phyloP scores from a whole-genome alignment of 179 eudicot species.

The Silene vulgaris region DNA sequence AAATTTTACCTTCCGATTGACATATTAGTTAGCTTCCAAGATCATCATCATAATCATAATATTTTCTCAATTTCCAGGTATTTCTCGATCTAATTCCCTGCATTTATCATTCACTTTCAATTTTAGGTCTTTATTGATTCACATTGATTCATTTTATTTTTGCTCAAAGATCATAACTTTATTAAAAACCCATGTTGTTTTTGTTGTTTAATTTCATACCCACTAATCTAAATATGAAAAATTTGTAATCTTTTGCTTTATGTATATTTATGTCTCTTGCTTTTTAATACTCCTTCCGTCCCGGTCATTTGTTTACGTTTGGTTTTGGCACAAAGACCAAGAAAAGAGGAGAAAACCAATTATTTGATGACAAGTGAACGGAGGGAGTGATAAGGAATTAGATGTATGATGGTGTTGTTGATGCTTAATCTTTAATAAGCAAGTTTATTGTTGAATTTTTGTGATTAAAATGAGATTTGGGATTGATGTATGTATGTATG shows the following conservation, averaged over 20 bases:
- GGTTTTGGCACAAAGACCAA: no score
- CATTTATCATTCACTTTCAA: background rate
- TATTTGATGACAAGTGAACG: background rate
- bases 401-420: background rate
- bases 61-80: conserved; percentile 10
- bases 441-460: background rate
- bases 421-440: background rate
- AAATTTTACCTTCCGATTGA: background rate
- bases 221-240: background rate
- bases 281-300: background rate
- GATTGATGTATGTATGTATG: background rate
- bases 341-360: no score
- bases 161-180: background rate
- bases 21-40: background rate
- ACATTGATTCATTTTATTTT: background rate
- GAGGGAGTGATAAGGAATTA: no score
- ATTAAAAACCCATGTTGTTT: background rate
- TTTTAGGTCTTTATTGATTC: background rate
- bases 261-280: background rate
- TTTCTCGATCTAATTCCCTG: background rate
- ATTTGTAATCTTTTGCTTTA: background rate
- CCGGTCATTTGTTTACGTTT: no score
- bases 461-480: conserved; percentile 4
- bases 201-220: background rate
- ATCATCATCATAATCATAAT: background rate